Base-by-base conservation (phyloP, 192 early-diverging fungal species). In the Backusella parvicylindrica region DNA sequence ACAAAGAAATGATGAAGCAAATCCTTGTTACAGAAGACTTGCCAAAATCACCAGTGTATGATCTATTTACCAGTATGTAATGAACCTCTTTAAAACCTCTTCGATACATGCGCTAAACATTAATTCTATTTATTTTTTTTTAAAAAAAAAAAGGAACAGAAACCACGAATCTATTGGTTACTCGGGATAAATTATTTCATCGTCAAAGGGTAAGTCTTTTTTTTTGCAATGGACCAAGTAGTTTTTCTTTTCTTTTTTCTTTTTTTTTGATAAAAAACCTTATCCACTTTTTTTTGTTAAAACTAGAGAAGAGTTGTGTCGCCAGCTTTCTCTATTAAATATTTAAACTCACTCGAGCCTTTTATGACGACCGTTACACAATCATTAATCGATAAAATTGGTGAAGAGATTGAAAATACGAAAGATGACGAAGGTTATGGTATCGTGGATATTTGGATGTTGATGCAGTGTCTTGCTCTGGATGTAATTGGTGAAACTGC, bases 401-500 rank as follows among this genome's bases (percentile, higher is more conserved):
- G 81, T 37, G 38, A 70, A 47, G 64, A 73, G 23, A 73, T 85
- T 6, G 36, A 41, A 9, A 53, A 80, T 8, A 63, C 71, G 11
- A 68, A 50, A 1, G 68, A 75, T 33, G 71, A 75, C 1, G 56
- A 79, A 18, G 69, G 56, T 0, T 50, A 35, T 36, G 75, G 73
- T 1, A 33, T 41, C 2, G 67, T 88, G 8, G 82, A 88, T 38
- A 82, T 86, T 41, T 81, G 84, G 73, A 70, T 32, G 2, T 49
- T 85, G 16, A 32, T 79, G 23, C 67, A 79, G 26, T 49, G 76
- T 33, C 41, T 79, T 6, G 72, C 87, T 23, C 50, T 89, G 31
- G 87, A 89, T 72, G 79, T 82, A 18, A 86, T 89, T 70, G 87
- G 87, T 2, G 81, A 84, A 31, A 83, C 84, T 0, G 83, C 83